A percentile compares a stretch with the other conserved stretches of the same genome.
These are phyloP conservation scores for Phytophthora idaei DNA, from an alignment of 352 stramenopile species.

Conservation along the genomic window DNA sequence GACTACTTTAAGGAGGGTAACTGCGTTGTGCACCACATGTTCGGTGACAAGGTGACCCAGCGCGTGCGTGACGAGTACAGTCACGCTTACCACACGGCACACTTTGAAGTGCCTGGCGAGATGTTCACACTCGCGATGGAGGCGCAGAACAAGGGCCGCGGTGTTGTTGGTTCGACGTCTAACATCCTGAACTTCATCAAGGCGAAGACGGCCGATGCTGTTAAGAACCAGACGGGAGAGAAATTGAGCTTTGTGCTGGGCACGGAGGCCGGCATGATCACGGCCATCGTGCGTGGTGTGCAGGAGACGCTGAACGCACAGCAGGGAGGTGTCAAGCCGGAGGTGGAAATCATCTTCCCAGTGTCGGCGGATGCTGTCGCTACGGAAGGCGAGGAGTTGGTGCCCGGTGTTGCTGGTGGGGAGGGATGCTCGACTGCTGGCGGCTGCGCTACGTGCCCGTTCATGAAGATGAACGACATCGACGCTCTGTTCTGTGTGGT, in stretches of 20 bases:
- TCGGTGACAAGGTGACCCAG: constrained; percentile 94
- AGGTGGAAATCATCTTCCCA: constrained; percentile 97
- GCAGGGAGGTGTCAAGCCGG: constrained; percentile 58
- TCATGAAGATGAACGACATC: constrained; percentile 99
- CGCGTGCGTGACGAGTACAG: constrained; percentile 91
- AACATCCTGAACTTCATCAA: constrained; percentile 99
- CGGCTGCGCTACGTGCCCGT: constrained; percentile 97
- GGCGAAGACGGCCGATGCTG: constrained; percentile 91
- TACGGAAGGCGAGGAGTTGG: constrained; percentile 78
- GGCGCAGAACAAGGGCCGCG: constrained; percentile 88
- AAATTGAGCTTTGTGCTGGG: constrained; percentile 95
- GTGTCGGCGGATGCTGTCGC: constrained; percentile 94
- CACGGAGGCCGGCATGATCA: constrained; percentile 98
- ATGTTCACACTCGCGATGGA: constrained; percentile 98
- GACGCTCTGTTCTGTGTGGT: constrained; percentile 94
- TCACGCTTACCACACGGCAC: constrained; percentile 95
- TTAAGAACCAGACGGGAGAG: constrained; percentile 66
- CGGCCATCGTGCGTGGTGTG: constrained; percentile 95
- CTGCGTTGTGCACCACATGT: constrained; percentile 99
- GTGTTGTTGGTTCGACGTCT: constrained; percentile 95
- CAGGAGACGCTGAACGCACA: constrained; percentile 75
- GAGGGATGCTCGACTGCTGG: constrained; percentile 97
- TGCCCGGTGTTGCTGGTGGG: constrained; percentile 91
- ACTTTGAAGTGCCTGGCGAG: constrained; percentile 98
- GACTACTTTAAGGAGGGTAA: constrained; percentile 97